These are phyloP conservation scores for Ceratopteris richardii DNA, from an alignment of 75 land plant genomes.

Conservation along the genomic window DNA sequence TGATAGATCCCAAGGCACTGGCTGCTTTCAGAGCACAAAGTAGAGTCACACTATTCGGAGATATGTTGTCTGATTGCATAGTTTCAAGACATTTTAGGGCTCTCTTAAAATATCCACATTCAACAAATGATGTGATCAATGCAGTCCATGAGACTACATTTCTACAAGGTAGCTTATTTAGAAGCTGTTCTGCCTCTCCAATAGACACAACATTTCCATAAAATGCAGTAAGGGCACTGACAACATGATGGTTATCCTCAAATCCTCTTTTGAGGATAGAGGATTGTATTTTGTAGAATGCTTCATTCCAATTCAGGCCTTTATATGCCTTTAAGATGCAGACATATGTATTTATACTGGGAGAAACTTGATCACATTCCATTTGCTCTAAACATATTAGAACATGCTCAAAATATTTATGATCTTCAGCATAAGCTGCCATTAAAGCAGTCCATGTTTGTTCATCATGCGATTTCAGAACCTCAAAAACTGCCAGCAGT, in stretches of 20 bases:
- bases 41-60: conserved; percentile 25
- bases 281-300: conserved; percentile 14
- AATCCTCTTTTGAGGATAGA: conserved; percentile 20
- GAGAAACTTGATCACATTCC: conserved; percentile 12
- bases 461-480: not conserved
- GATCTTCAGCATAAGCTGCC: not conserved
- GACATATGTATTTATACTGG: conserved; percentile 28
- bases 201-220: conserved; percentile 14
- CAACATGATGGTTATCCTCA: conserved; percentile 12
- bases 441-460: not conserved
- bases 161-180: conserved; percentile 12
- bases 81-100: conserved; percentile 19
- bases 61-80: conserved; percentile 13
- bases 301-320: not conserved
- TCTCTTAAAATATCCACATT: conserved; percentile 6
- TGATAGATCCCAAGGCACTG: conserved; percentile 11
- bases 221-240: conserved; percentile 14
- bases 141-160: conserved; percentile 33
- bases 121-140: conserved; percentile 25
- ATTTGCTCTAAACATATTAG: conserved; percentile 14
- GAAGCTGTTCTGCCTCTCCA: conserved; percentile 14
- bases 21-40: conserved; percentile 18
- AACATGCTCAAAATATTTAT: not conserved
- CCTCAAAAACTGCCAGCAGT: not conserved
- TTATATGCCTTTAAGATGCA: conserved; percentile 22